Base-by-base conservation (phyloP, 371 early-diverging fungal species). In the Apophysomyces elegans region DNA sequence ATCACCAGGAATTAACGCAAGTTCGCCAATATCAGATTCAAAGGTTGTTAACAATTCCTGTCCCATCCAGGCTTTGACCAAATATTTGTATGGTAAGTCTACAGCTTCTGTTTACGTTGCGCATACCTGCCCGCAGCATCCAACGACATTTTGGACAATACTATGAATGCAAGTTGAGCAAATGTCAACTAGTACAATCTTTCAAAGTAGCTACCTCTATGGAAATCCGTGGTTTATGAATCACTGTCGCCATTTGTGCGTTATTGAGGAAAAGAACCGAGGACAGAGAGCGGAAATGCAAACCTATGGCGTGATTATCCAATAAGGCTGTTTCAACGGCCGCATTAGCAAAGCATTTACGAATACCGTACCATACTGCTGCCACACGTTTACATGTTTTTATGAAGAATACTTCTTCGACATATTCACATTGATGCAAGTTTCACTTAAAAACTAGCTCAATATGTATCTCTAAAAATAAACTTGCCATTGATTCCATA, bases 21-120 rank as follows among this genome's bases (percentile, higher is more conserved):
- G 70, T 50, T 90, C 90, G 21, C 90, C 89, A 56, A 91, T 80
- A 5, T 70, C 66, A 43, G 78, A 81, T 37, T 81, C 82, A 69
- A 91, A 91, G 4, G 91, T 91, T 13, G 85, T 81, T 37, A 91
- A 74, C 26, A 91, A 68, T 63, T 91, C 91, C 59, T 91, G 91
- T 6, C 88, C 89, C 77, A 83, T 81, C 91, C 91, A 91, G 38
- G 88, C 91, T 70, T 32, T 18, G 36, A 58, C 39, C n/a, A 16
- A 26, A 32, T 58, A 16, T 59, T 41, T 46, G 11, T 46, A 18
- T 18, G 7, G 13, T 26, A 46, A 59, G 38, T 38, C 7, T 46
- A 12, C 43, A 4, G 21, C 38, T 60, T 45, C 46, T 13, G 9
- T 41, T 38, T 41, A 41, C 11, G 41, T 26, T 26, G 32, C 32